phyloP scores from a whole-genome alignment of 441 rosid genomes.

The Brassica balearica region DNA sequence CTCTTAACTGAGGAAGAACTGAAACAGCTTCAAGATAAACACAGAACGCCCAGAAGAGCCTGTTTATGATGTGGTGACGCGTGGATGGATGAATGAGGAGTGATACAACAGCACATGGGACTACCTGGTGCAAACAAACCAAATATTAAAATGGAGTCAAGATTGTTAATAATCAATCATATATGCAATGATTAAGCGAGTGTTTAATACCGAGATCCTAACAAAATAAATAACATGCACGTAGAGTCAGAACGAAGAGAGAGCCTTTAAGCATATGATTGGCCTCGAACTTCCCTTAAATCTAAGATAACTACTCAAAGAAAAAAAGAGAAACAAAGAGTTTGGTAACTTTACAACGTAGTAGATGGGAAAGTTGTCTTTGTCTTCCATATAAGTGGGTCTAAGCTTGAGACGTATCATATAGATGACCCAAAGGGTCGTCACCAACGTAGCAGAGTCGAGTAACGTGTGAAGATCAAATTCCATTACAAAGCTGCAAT shows the following conservation, averaged over 20 bases:
- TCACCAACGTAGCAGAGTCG: slow-evolving; percentile 61
- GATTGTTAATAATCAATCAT: neutral
- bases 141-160: neutral
- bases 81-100: slow-evolving; percentile 66
- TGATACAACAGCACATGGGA: slow-evolving; percentile 68
- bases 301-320: neutral
- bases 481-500: slow-evolving; percentile 74
- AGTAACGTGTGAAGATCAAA: slow-evolving; percentile 71
- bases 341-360: slow-evolving; percentile 50
- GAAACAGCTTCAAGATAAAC: slow-evolving; percentile 81
- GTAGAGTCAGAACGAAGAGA: too few species aligned
- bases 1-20: slow-evolving; percentile 72
- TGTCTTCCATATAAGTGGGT: slow-evolving; percentile 66
- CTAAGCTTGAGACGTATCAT: slow-evolving; percentile 64
- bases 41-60: slow-evolving; percentile 70
- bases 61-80: slow-evolving; percentile 57
- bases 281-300: neutral
- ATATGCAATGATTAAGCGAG: neutral
- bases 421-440: slow-evolving; percentile 75
- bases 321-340: neutral
- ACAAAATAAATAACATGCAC: neutral
- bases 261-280: neutral
- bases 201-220: neutral
- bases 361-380: slow-evolving; percentile 63
- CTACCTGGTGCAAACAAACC: slow-evolving; percentile 45